Percentiles rank a stretch among this genome's conserved stretches.
phyloP scores from a whole-genome alignment of 768 basidiomycete species.

The Boletus tomentosulus region DNA sequence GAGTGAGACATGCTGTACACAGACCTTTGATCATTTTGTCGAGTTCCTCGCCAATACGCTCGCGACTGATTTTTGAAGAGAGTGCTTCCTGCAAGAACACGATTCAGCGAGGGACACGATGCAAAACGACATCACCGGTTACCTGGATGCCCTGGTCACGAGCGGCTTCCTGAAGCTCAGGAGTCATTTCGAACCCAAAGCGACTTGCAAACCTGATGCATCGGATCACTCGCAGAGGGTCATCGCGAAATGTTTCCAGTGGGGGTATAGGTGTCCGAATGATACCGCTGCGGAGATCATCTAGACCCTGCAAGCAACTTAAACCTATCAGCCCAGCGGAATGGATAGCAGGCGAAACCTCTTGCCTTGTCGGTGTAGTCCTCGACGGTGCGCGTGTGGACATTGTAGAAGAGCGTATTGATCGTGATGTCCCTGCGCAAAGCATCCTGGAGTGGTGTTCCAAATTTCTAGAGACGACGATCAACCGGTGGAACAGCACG shows the following conservation, averaged over 20 bases:
- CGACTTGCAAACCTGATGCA: slow-evolving; percentile 90
- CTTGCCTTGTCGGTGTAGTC: slow-evolving; percentile 77
- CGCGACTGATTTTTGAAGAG: slow-evolving; percentile 78
- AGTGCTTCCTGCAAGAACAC: slow-evolving; percentile 50
- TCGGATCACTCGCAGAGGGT: slow-evolving; percentile 89
- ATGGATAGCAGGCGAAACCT: too few species aligned
- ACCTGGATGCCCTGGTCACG: slow-evolving; percentile 64
- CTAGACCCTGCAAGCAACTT: slow-evolving; percentile 56
- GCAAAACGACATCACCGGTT: background rate
- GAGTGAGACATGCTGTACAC: background rate
- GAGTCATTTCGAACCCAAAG: slow-evolving; percentile 76
- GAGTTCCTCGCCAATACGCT: slow-evolving; percentile 88
- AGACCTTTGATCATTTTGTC: slow-evolving; percentile 93
- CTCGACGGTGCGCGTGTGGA: slow-evolving; percentile 81
- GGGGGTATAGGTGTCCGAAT: slow-evolving; percentile 90
- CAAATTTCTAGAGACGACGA: slow-evolving; percentile 60
- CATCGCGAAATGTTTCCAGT: slow-evolving; percentile 84
- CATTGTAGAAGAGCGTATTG: slow-evolving; percentile 94
- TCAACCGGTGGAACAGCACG: background rate
- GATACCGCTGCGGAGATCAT: slow-evolving; percentile 73
- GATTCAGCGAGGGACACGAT: background rate
- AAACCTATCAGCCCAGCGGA: slow-evolving; percentile 9
- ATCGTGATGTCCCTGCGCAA: slow-evolving; percentile 90
- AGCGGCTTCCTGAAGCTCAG: slow-evolving; percentile 60
- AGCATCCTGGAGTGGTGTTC: slow-evolving; percentile 90